Conservation (phyloP, 2,329 filamentous ascomycete genomes). For the Colletotrichum orbiculare region DNA sequence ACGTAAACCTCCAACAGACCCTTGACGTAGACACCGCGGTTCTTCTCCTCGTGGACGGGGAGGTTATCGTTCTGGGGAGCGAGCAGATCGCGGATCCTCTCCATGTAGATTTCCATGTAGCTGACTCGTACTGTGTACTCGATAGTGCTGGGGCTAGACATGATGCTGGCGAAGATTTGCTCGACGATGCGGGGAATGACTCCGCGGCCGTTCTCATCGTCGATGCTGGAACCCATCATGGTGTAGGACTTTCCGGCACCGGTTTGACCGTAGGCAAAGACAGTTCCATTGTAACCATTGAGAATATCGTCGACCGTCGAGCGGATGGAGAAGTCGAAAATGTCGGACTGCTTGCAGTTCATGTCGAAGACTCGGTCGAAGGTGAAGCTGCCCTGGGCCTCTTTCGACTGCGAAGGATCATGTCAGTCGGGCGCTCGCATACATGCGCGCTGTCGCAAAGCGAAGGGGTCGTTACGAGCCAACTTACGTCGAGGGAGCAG, state of each 20-base stretch:
- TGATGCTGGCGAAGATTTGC: conserved; percentile 96
- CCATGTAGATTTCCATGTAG: conserved; percentile 99
- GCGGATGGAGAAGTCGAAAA: conserved; percentile 98
- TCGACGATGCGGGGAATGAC: conserved; percentile 97
- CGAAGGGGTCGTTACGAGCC: background rate
- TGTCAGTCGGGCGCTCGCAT: conserved; percentile 19
- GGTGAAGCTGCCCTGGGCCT: conserved; percentile 87
- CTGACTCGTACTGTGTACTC: conserved; percentile 99
- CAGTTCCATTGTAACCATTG: conserved; percentile 98
- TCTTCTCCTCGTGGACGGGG: conserved; percentile 98
- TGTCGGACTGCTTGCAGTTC: conserved; percentile 87
- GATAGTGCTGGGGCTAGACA: conserved; percentile 90
- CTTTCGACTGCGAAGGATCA: conserved; percentile 72
- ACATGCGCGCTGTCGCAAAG: background rate
- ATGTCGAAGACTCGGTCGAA: conserved; percentile 99
- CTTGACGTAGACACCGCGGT: conserved; percentile 95
- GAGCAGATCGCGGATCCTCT: conserved; percentile 93
- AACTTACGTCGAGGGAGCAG: conserved; percentile 82
- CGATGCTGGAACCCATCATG: conserved; percentile 97
- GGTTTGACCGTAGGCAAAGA: conserved; percentile 98
- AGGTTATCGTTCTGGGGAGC: conserved; percentile 95
- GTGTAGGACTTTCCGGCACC: conserved; percentile 99
- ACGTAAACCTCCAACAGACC: conserved; percentile 95
- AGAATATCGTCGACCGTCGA: conserved; percentile 97
- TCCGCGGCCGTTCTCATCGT: conserved; percentile 87